Percentiles rank a stretch among this genome's conserved stretches.
phyloP scores from a whole-genome alignment of 768 basidiomycete species.

The Boletus pseudo-olivaceus region DNA sequence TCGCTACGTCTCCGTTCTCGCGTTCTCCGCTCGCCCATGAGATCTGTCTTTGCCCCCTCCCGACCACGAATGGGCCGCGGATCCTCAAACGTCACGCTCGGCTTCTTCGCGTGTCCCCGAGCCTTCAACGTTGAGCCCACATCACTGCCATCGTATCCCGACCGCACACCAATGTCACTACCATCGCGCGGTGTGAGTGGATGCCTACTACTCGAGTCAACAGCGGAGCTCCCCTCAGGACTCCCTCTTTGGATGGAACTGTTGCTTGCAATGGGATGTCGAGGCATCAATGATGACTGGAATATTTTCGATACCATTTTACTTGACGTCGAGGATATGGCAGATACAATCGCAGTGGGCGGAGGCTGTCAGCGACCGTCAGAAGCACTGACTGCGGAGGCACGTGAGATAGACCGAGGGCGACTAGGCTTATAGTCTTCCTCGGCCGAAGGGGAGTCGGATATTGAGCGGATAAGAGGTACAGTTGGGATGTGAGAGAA shows the following conservation, averaged over 20 bases:
- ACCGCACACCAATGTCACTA: conserved; percentile 48
- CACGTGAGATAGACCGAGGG: conserved; percentile 7
- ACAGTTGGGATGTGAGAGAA: conserved; percentile 27
- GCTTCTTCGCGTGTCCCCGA: conserved; percentile 44
- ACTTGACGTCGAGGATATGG: conserved; percentile 6
- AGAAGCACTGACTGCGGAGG: conserved; percentile 5
- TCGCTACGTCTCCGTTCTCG: conserved; percentile 74
- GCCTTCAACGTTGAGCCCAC: conserved; percentile 28
- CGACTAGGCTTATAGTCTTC: conserved; percentile 17
- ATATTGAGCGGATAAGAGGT: conserved; percentile 31
- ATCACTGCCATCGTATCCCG: conserved; percentile 22
- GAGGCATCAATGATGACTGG: conserved; percentile 29
- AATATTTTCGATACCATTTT: conserved; percentile 27
- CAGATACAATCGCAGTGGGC: conserved; percentile 7
- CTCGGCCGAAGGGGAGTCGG: conserved; percentile 32
- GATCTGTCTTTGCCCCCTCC: conserved; percentile 30
- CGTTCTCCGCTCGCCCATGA: conserved; percentile 51
- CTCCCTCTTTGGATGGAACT: conserved; percentile 49
- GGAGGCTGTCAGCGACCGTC: conserved; percentile 14
- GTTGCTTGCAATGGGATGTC: conserved; percentile 54
- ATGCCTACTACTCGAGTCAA: conserved; percentile 76
- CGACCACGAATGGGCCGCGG: conserved; percentile 31
- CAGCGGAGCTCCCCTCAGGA: conserved; percentile 75
- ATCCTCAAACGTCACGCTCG: conserved; percentile 72
- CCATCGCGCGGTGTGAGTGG: conserved; percentile 80